A percentile compares a stretch with the other conserved stretches of the same genome.
These are phyloP conservation scores for Pseudomicrostroma phylloplanum DNA, from an alignment of 1,284 basidiomycete species.

Conservation along the genomic window DNA sequence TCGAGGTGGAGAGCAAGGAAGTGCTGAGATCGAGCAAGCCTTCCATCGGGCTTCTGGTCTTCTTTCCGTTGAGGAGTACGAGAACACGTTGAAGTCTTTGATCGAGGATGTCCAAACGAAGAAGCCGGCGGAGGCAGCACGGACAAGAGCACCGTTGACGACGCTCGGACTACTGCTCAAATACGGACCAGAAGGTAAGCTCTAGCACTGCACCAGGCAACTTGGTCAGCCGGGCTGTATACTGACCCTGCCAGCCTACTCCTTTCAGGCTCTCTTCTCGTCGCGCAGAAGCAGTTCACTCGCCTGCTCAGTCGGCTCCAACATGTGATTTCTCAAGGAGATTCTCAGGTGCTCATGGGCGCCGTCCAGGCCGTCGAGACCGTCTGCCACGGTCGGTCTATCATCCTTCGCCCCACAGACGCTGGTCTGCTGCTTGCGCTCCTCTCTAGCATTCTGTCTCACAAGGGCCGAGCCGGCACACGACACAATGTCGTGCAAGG, in stretches of 20 bases:
- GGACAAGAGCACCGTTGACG: not conserved
- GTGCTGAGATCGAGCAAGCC: not conserved
- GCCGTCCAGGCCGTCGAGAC: not conserved
- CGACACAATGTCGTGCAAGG: not conserved
- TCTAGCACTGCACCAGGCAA: too few relatives aligned
- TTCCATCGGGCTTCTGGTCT: not conserved
- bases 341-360: not conserved
- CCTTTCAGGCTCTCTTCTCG: not conserved
- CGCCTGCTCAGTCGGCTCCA: not conserved
- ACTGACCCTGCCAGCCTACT: too few relatives aligned
- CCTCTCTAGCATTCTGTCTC: not conserved
- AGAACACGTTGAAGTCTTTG: not conserved
- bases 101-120: not conserved
- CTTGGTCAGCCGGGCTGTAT: too few relatives aligned
- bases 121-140: not conserved
- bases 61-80: not conserved
- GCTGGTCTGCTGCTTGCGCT: not conserved
- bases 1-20: not conserved
- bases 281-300: not conserved
- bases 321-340: not conserved
- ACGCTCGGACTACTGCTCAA: not conserved
- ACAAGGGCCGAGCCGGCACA: not conserved
- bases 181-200: not conserved
- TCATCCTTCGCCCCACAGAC: not conserved
- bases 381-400: not conserved